Evolutionary conservation across 192 early-diverging fungal species (phyloP), one percentile per base, ranked within the genome.

Genomic region (Backusella morwellensis): DNA sequence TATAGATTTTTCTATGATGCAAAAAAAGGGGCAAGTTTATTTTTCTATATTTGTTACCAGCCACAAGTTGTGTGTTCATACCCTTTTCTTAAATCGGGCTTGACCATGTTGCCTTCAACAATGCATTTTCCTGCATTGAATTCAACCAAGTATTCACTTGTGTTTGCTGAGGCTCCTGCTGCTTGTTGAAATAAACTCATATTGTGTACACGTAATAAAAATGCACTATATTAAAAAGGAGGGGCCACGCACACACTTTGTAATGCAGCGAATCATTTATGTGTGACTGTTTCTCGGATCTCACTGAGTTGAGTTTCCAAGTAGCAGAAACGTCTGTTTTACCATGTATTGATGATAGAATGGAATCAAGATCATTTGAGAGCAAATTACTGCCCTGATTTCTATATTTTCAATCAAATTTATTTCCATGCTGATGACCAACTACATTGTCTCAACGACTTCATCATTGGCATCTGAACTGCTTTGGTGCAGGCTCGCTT

Each of bases 101-200:
- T 86, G 41, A 96, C 86, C 23, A 86, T 90, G 35, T 83, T 85
- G 36, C 88, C 90, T 26, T 92, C 91, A 52, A 91, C 84, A 75
- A 88, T 87, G 72, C 88, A 88, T 71, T 88, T 87, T 29, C 93
- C 93, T 7, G 93, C 93, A 70, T 90, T 93, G 85, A 95, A 93
- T 77, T 92, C 85, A 17, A 90, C 50, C 59, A 86, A 67, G 42
- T 83, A 71, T 32, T 44, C 17, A 56, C 54, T 56, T 56, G 7
- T 6, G 21, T 9, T 72, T 47, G 36, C 73, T 59, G 66, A 38
- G 36, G 23, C 73, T 29, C 73, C 66, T 50, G 35, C 75, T 36
- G 75, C 66, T 17, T 77, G 75, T 34, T 79, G 76, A 44, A 83
- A 83, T 29, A 83, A 75, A 68, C 79, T 80, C 82, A 83, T 83